Base-by-base conservation (phyloP, 495 filamentous ascomycete genomes). In the Podospora pseudocomata region DNA sequence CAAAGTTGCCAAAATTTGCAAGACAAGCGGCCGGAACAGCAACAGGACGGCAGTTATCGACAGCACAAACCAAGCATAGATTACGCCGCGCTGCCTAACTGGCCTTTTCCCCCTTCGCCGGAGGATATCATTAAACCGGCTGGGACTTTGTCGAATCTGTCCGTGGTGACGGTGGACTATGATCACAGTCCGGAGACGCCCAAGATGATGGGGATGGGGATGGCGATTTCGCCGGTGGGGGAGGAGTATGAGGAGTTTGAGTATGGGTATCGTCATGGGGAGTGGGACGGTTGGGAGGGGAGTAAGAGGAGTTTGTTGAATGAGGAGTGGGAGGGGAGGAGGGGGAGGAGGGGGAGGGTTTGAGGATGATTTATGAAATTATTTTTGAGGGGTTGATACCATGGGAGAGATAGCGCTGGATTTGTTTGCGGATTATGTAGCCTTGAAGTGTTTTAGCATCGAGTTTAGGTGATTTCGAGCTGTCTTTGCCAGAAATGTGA, bases 251-350 rank as follows among this genome's bases (percentile, higher is more conserved):
- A 49, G 39, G 39, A 49, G 39, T 61, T 9, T 61, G 27, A 18
- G 30, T 26, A 30, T 28, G 59, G 16, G 34, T 44, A 39, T 11
- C 9, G n/a, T n/a, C 0, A 18, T 63, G 32, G 61, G 3, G 61
- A 27, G 9, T 28, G 28, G 30, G 18, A 32, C 32, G 20, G 30
- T 7, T 39, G 27, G 61, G 61, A 27, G n/a, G 61, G 28, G 27
- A 39, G 28, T 28, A 20, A 9, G n/a, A 18, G 9, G 55, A 20
- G n/a, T 23, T 44, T 63, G 61, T 3, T 63, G 28, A 63, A 63
- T 63, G 30, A 63, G 16, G 61, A 63, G 61, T 63, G 61, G 61
- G 61, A 11, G 30, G 34, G 19, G 32, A 63, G 61, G 20, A 39
- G 60, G 30, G 34, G 6, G 32, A 34, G 27, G 60, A 63, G 32